A percentile compares a stretch with the other conserved stretches of the same genome.
phyloP scores from a whole-genome alignment of 139 green algal genomes.

The Zygnema cylindricum region DNA sequence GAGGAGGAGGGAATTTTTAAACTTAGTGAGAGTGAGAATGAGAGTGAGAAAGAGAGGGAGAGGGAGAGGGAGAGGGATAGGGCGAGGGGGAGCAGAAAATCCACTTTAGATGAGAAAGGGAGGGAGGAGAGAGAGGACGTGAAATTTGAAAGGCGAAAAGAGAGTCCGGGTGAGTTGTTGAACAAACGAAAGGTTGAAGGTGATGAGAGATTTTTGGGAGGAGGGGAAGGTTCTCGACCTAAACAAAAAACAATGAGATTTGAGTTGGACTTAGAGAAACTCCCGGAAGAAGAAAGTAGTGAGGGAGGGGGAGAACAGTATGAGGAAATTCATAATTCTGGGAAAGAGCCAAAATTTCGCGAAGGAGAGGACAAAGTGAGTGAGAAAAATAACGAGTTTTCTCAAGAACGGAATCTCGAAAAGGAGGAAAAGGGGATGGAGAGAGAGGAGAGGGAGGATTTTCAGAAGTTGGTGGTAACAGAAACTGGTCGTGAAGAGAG shows the following conservation, averaged over 20 bases:
- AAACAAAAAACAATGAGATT: neutral
- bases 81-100: neutral
- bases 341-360: too few species aligned
- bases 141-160: neutral
- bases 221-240: neutral
- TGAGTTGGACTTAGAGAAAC: neutral
- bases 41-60: neutral
- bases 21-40: neutral
- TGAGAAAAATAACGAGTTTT: too few species aligned
- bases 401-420: too few species aligned
- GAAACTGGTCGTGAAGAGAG: too few species aligned
- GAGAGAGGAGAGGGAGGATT: too few species aligned
- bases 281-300: neutral
- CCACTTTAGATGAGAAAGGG: neutral
- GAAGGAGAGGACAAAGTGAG: too few species aligned
- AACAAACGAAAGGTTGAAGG: neutral
- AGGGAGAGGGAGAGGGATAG: neutral
- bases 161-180: too few species aligned
- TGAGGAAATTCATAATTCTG: too few species aligned
- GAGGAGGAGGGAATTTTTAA: neutral
- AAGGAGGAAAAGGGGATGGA: too few species aligned
- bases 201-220: neutral
- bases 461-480: too few species aligned
- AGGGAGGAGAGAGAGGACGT: neutral
- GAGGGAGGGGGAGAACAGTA: neutral